Conservation (phyloP, 169 alveolate species). For the Ichthyophthirius multifiliis region DNA sequence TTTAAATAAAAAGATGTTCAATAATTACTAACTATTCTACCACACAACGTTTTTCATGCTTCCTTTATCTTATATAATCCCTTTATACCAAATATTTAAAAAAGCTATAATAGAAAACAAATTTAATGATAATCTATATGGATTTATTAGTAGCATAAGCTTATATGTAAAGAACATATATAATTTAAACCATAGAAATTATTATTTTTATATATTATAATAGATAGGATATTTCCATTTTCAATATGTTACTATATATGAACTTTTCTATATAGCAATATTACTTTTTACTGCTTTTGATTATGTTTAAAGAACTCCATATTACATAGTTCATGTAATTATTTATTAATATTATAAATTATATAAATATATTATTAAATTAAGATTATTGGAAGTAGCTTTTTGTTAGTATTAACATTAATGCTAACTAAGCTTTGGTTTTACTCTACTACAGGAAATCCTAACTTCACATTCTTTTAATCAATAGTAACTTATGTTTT, state of each 20-base stretch:
- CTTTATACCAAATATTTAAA: background rate
- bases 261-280: background rate
- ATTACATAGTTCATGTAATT: background rate
- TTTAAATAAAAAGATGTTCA: background rate
- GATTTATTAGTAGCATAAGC: background rate
- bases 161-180: background rate
- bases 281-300: slow-evolving; percentile 3
- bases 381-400: background rate
- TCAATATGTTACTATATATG: background rate
- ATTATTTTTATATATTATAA: background rate
- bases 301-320: background rate
- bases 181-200: too few relatives aligned
- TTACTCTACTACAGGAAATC: slow-evolving; percentile 7
- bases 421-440: background rate
- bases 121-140: background rate
- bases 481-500: background rate
- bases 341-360: background rate
- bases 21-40: background rate
- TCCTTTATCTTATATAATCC: background rate
- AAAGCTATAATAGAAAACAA: background rate
- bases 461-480: slow-evolving; percentile 9
- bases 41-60: background rate
- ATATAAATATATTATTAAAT: background rate
- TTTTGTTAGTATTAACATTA: background rate
- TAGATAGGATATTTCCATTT: background rate